These are phyloP conservation scores for Tilletia caries DNA, from an alignment of 1,284 basidiomycete species.

Conservation along the genomic window DNA sequence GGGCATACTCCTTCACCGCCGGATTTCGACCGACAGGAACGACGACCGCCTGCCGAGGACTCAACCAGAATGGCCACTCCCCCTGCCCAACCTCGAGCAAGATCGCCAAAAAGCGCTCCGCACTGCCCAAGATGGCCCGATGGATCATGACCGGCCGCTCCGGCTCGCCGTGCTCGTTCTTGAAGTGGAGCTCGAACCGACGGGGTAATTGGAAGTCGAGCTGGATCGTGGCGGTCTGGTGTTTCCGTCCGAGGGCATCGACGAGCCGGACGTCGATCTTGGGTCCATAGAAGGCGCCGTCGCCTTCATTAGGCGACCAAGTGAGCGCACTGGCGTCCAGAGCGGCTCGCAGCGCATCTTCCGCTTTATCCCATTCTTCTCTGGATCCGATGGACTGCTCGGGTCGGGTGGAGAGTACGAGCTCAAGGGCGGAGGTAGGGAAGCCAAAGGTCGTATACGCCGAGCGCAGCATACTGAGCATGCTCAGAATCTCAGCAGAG, in stretches of 20 bases:
- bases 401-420: constrained; percentile 50
- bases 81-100: constrained; percentile 46
- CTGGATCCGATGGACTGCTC: constrained; percentile 35
- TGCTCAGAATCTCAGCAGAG: constrained; percentile 35
- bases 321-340: constrained; percentile 31
- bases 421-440: constrained; percentile 31
- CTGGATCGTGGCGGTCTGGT: constrained; percentile 53
- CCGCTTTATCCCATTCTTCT: constrained; percentile 45
- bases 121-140: constrained; percentile 50
- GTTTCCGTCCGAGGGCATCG: constrained; percentile 41
- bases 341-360: constrained; percentile 33
- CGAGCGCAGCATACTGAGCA: constrained; percentile 49
- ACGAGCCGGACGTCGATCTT: constrained; percentile 52
- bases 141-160: constrained; percentile 48
- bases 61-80: constrained; percentile 52
- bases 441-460: constrained; percentile 51
- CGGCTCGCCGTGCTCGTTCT: constrained; percentile 21
- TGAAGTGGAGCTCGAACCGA: constrained; percentile 44
- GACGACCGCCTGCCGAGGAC: constrained; percentile 45
- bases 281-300: constrained; percentile 52
- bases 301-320: constrained; percentile 46
- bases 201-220: constrained; percentile 51
- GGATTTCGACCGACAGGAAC: constrained; percentile 30
- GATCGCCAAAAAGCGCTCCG: constrained; percentile 52
- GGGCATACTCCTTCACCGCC: constrained; percentile 25